Evolutionary conservation across 148 eudicot genomes (phyloP).

Genomic region (Fagopyrum tataricum): DNA sequence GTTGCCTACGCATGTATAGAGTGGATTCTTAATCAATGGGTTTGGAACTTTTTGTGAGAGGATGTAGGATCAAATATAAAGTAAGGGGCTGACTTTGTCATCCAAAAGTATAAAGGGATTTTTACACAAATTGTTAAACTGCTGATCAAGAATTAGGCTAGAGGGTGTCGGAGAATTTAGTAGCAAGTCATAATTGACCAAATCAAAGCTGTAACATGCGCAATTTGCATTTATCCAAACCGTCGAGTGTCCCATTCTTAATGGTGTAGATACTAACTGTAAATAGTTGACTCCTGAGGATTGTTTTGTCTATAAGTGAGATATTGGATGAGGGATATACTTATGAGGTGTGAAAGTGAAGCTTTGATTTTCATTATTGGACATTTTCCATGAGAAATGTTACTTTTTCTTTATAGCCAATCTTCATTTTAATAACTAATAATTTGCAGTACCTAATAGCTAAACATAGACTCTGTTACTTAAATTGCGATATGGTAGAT

Average conservation of each 20-base stretch:
- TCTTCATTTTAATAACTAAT: no score
- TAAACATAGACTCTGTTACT: not conserved
- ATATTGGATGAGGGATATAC: not conserved
- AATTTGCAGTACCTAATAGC: no score
- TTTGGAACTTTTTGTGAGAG: not conserved
- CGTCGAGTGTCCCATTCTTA: not conserved
- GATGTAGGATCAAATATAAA: not conserved
- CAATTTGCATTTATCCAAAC: not conserved
- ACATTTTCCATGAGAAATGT: not conserved
- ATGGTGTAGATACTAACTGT: not conserved
- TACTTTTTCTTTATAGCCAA: not conserved
- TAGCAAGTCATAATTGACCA: not conserved
- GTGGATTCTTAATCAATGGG: not conserved
- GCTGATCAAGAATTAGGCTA: not conserved
- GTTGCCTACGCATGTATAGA: not conserved
- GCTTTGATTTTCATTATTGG: not conserved
- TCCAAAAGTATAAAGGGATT: not conserved
- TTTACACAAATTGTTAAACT: not conserved
- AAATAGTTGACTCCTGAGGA: not conserved
- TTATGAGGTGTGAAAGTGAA: not conserved
- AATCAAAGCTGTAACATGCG: not conserved
- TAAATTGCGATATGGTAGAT: not conserved
- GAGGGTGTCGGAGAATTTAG: not conserved
- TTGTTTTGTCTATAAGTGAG: not conserved
- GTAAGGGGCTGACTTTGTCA: not conserved